Evolutionary conservation across 116 monocot genomes (phyloP).

Genomic region (Iris pallida): DNA sequence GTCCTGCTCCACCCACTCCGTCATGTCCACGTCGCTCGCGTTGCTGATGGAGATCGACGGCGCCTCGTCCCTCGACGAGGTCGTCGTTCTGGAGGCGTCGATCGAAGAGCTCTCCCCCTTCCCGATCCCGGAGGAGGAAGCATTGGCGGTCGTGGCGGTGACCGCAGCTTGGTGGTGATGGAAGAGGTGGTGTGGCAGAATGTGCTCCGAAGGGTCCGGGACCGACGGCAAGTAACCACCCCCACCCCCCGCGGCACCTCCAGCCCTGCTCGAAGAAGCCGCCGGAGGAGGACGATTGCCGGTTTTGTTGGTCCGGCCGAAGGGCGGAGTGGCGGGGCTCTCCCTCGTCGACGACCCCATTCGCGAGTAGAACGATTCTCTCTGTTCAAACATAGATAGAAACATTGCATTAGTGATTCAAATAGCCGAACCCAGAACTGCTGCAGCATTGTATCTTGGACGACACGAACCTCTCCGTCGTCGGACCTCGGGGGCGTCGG

Average conservation of each 20-base stretch:
- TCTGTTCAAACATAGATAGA: conserved; percentile 22
- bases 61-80: conserved; percentile 64
- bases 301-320: conserved; percentile 1
- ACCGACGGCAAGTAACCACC: conserved; percentile 22
- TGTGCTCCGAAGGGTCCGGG: conserved; percentile 63
- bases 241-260: not conserved
- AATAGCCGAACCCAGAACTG: not conserved
- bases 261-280: conserved; percentile 9
- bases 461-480: conserved; percentile 24
- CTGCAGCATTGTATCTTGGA: too few relatives aligned
- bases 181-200: conserved; percentile 33
- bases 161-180: not conserved
- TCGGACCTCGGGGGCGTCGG: conserved; percentile 68
- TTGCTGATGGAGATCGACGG: conserved; percentile 47
- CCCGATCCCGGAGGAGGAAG: not conserved
- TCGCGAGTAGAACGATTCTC: conserved; percentile 52
- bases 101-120: conserved; percentile 12
- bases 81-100: conserved; percentile 60
- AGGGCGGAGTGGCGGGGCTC: conserved; percentile 32
- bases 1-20: conserved; percentile 89
- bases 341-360: conserved; percentile 52
- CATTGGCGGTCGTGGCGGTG: not conserved
- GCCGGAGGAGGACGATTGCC: conserved; percentile 4
- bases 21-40: conserved; percentile 55
- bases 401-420: not conserved